Conservation (phyloP, 148 eudicot species). For the Oxyria digyna region DNA sequence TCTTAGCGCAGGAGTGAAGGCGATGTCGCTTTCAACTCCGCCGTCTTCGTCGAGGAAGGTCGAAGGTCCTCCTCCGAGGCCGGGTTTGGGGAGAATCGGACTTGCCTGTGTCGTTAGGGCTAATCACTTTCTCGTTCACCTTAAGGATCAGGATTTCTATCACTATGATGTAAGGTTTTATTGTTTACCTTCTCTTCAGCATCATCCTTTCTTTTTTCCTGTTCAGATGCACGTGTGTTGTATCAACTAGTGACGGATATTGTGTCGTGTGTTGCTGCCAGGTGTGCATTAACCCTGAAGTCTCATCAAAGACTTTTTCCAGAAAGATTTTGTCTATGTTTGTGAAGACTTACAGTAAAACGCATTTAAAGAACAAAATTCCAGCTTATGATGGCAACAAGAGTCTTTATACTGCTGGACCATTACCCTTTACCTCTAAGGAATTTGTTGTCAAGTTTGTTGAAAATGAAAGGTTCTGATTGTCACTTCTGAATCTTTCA, state of each 20-base stretch:
- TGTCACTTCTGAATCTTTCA: background rate
- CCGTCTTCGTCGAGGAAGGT: constrained; percentile 28
- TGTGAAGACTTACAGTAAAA: constrained; percentile 11
- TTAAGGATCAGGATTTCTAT: constrained; percentile 30
- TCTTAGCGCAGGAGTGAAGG: background rate
- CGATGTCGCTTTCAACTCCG: constrained; percentile 14
- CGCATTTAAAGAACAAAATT: constrained; percentile 24
- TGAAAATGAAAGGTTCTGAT: constrained; percentile 13
- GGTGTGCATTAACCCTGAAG: constrained; percentile 61
- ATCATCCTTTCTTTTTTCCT: background rate
- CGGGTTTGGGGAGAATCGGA: constrained; percentile 45
- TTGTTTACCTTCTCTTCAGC: background rate
- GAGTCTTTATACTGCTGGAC: constrained; percentile 49
- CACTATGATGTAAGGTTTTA: constrained; percentile 57
- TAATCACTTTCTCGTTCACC: constrained; percentile 54
- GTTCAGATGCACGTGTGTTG: background rate
- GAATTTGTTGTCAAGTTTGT: constrained; percentile 41
- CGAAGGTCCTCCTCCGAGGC: constrained; percentile 31
- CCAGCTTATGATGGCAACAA: constrained; percentile 68
- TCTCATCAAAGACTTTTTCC: constrained; percentile 33
- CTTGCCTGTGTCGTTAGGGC: constrained; percentile 32
- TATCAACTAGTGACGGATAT: background rate
- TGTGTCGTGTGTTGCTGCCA: constrained; percentile 5
- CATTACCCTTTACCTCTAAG: constrained; percentile 47
- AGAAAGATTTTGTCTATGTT: constrained; percentile 31